Evolutionary conservation across 352 stramenopile genomes (phyloP).

Genomic region (Phytophthora hibernalis): DNA sequence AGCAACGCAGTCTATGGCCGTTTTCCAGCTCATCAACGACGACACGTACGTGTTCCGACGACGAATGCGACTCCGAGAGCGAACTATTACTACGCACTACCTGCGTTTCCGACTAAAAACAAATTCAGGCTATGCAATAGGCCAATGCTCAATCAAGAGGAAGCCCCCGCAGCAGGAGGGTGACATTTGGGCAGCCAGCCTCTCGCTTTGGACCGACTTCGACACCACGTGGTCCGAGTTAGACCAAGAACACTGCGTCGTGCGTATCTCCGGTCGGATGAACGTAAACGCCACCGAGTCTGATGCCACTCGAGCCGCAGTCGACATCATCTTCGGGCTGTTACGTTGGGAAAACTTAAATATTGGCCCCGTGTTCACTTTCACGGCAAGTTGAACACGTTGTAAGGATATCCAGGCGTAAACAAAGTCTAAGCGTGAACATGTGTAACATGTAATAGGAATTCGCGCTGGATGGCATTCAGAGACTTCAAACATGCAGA

Average conservation of each 20-base stretch:
- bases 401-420: neutral
- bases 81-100: slow-evolving; percentile 42
- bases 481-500: slow-evolving; percentile 16
- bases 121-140: slow-evolving; percentile 35
- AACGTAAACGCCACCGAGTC: slow-evolving; percentile 26
- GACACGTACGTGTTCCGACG: slow-evolving; percentile 56
- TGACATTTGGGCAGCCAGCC: slow-evolving; percentile 40
- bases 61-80: slow-evolving; percentile 24
- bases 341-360: slow-evolving; percentile 63
- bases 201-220: slow-evolving; percentile 48
- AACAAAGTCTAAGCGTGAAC: neutral
- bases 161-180: slow-evolving; percentile 9
- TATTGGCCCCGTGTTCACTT: slow-evolving; percentile 51
- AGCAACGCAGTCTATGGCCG: slow-evolving; percentile 36
- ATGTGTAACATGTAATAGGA: neutral
- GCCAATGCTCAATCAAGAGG: slow-evolving; percentile 27
- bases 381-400: slow-evolving; percentile 30
- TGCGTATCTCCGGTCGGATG: slow-evolving; percentile 32
- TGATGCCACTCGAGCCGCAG: slow-evolving; percentile 36
- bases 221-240: slow-evolving; percentile 15
- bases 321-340: slow-evolving; percentile 60
- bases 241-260: slow-evolving; percentile 33
- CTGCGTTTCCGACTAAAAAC: slow-evolving; percentile 57
- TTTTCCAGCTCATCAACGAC: slow-evolving; percentile 58
- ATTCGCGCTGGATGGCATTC: slow-evolving; percentile 21